These are phyloP conservation scores for Torulaspora globosa DNA, from an alignment of 1,139 yeast genomes.

Conservation along the genomic window DNA sequence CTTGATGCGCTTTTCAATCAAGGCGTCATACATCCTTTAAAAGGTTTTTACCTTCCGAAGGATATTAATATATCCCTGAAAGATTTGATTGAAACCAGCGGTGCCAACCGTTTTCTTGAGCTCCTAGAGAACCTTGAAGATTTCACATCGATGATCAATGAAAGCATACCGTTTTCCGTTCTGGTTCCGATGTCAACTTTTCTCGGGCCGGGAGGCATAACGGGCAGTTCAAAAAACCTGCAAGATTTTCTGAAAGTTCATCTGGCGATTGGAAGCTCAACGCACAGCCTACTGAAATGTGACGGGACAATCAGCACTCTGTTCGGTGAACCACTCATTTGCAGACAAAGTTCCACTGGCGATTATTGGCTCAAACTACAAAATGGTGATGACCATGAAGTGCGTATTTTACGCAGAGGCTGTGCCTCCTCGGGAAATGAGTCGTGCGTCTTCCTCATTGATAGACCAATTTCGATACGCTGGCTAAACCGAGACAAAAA, in stretches of 20 bases:
- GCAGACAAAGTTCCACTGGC: slow-evolving; percentile 42
- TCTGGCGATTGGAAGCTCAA: slow-evolving; percentile 54
- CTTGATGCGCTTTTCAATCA: slow-evolving; percentile 72
- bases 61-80: slow-evolving; percentile 50
- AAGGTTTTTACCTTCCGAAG: slow-evolving; percentile 55
- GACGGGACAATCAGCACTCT: slow-evolving; percentile 43
- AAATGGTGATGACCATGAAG: slow-evolving; percentile 60
- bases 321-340: slow-evolving; percentile 43
- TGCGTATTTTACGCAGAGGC: slow-evolving; percentile 62
- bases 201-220: slow-evolving; percentile 39
- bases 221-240: slow-evolving; percentile 40
- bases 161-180: slow-evolving; percentile 49
- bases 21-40: slow-evolving; percentile 79
- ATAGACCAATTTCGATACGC: slow-evolving; percentile 57
- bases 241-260: slow-evolving; percentile 62
- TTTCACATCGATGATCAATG: slow-evolving; percentile 22
- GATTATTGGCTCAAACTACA: slow-evolving; percentile 31
- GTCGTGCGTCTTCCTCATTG: slow-evolving; percentile 67
- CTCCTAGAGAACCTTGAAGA: slow-evolving; percentile 41
- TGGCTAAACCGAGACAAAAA: slow-evolving; percentile 57
- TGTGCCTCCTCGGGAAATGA: slow-evolving; percentile 47
- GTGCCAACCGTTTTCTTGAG: slow-evolving; percentile 44
- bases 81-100: slow-evolving; percentile 55
- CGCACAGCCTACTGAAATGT: slow-evolving; percentile 45
- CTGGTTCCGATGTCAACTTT: slow-evolving; percentile 68